Conservation (phyloP, 805 yeast species). For the Teunomyces lycoperdinae region DNA sequence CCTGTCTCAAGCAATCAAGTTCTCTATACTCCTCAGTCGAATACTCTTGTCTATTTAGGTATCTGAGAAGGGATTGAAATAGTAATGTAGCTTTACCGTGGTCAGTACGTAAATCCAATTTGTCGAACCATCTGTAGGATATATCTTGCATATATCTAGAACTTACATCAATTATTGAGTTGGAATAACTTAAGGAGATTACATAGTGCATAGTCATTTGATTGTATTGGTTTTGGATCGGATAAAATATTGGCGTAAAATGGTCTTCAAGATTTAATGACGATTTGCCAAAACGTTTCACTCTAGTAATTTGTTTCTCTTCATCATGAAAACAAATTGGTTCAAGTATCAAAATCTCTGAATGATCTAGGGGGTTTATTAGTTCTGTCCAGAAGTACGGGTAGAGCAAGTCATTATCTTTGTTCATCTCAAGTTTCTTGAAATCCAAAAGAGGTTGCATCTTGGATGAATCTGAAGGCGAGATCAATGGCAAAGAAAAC, state of each 20-base stretch:
- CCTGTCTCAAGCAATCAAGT: slow-evolving; percentile 15
- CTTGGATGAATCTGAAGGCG: slow-evolving; percentile 8
- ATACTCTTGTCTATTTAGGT: slow-evolving; percentile 13
- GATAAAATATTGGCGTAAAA: slow-evolving; percentile 18
- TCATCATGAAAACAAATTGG: slow-evolving; percentile 29
- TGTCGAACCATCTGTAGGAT: slow-evolving; percentile 26
- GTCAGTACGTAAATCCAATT: slow-evolving; percentile 27
- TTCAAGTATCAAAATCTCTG: slow-evolving; percentile 26
- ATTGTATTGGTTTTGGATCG: slow-evolving; percentile 20
- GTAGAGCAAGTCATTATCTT: slow-evolving; percentile 30
- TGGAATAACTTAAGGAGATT: slow-evolving; percentile 16
- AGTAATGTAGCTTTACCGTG: slow-evolving; percentile 22
- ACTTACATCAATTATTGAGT: slow-evolving; percentile 24
- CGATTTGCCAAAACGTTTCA: slow-evolving; percentile 13
- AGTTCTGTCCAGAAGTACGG: slow-evolving; percentile 39
- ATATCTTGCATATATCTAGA: slow-evolving; percentile 31
- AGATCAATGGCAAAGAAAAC: slow-evolving; percentile 27
- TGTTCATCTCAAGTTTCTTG: slow-evolving; percentile 17
- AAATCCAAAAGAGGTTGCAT: slow-evolving; percentile 23
- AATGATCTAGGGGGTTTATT: slow-evolving; percentile 25
- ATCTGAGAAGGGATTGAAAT: slow-evolving; percentile 23
- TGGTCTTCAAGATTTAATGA: neutral
- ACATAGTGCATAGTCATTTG: slow-evolving; percentile 32
- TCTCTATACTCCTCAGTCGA: slow-evolving; percentile 12
- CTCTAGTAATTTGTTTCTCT: slow-evolving; percentile 18